A percentile compares a stretch with the other conserved stretches of the same genome.
phyloP scores from a whole-genome alignment of 1,284 basidiomycete species.

The Ganoderma meredithae region DNA sequence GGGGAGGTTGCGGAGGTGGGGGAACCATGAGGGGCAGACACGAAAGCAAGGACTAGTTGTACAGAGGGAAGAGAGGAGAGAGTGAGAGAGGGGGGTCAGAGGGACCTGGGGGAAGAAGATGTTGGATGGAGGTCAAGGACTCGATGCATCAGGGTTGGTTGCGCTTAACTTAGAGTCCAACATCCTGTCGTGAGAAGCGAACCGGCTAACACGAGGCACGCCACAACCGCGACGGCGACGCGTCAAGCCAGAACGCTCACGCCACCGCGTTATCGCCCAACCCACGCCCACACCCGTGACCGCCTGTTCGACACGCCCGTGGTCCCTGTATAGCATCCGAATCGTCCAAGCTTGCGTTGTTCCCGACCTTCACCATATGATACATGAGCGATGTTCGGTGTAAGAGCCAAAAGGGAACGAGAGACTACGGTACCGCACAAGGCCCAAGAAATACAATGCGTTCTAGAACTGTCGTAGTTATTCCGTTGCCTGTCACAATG shows the following conservation, averaged over 20 bases:
- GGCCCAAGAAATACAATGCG: not conserved
- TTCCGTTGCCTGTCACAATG: not conserved
- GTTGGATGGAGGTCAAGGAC: slow-evolving; percentile 21
- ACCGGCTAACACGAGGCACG: slow-evolving; percentile 28
- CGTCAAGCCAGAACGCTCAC: slow-evolving; percentile 23
- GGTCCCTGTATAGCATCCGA: not conserved
- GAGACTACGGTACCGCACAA: not conserved
- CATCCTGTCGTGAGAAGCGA: slow-evolving; percentile 34
- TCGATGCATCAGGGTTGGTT: slow-evolving; percentile 24
- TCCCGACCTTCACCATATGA: too few species aligned
- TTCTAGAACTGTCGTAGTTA: not conserved
- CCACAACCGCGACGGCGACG: slow-evolving; percentile 31
- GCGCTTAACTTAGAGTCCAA: slow-evolving; percentile 32
- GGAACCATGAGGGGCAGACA: slow-evolving; percentile 32
- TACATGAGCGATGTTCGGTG: not conserved
- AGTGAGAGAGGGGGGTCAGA: slow-evolving; percentile 20
- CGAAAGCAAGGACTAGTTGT: slow-evolving; percentile 29
- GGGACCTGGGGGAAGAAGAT: slow-evolving; percentile 12
- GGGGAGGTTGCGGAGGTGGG: slow-evolving; percentile 38
- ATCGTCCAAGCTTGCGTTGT: not conserved
- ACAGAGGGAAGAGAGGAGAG: slow-evolving; percentile 27
- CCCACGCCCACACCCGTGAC: slow-evolving; percentile 11
- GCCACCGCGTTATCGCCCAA: slow-evolving; percentile 29
- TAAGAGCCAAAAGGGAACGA: not conserved
- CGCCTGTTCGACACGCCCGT: slow-evolving; percentile 3